Base-by-base conservation (phyloP, 495 filamentous ascomycete species). In the Xylaria scruposa region DNA sequence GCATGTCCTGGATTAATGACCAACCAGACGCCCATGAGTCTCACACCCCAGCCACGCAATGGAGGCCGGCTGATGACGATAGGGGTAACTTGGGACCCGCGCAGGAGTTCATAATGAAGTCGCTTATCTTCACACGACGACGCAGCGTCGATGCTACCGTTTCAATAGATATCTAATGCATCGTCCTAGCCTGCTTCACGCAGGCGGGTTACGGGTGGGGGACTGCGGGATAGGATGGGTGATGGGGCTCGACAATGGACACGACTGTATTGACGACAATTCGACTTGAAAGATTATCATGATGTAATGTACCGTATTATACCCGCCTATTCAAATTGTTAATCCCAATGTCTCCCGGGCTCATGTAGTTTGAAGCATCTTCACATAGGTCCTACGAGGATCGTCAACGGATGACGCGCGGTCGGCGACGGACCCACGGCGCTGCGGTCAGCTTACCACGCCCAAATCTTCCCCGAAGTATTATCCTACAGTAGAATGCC, bases 51-150 rank as follows among this genome's bases (percentile, higher is more conserved):
- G 2, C 59, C 15, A 56, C 44, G 47, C 26, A 51, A 40, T 72
- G 70, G 70, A 62, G 51, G 12, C 61, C 62, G 24, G 3, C 21
- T 21, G 19, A 38, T 8, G 33, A 53, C 21, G n/a, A 63, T 10
- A 40, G 21, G 31, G 29, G 0, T 38, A 38, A 61, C 12, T 10
- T 17, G 31, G 33, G 6, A 2, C 38, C 38, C 6, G 40, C 38
- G 15, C 70, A 72, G 54, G 62, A 72, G 29, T 72, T 66, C 44
- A 33, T 72, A 13, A 67, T 67, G 24, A 72, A 60, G 60, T 49
- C 70, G 7, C 46, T 72, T 17, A 17, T 58, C 17, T 72, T 72
- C n/a, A 67, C 46, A 29, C 68, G 68, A 21, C 68, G 61, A 42
- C 31, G 67, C 5, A 53, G 42, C n/a, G 47, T 67, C n/a, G 65